Evolutionary conservation across 768 basidiomycete species (phyloP).

Genomic region (Russula abietina): DNA sequence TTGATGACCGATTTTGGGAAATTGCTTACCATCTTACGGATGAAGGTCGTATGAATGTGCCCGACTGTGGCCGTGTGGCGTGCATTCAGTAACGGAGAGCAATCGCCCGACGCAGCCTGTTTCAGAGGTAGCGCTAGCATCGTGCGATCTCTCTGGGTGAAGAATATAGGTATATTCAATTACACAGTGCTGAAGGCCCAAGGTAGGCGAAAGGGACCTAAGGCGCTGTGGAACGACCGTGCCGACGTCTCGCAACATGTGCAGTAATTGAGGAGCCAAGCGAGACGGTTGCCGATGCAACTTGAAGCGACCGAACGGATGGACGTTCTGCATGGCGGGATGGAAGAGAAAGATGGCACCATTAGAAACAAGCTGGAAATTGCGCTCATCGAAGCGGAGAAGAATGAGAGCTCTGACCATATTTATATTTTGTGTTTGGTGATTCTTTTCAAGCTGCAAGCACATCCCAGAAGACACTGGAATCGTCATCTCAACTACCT

Average conservation of each 20-base stretch:
- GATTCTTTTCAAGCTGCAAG: too few species aligned
- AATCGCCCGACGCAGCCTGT: background rate
- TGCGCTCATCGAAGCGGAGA: background rate
- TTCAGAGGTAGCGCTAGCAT: background rate
- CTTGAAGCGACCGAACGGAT: background rate
- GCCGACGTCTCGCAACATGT: background rate
- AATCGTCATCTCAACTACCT: too few species aligned
- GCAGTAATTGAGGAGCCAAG: slow-evolving; percentile 13
- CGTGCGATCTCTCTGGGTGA: background rate
- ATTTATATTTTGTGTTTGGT: too few species aligned
- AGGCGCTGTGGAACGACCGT: slow-evolving; percentile 10
- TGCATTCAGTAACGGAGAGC: background rate
- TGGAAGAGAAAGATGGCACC: background rate
- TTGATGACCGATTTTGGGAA: too few species aligned
- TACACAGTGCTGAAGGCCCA: background rate
- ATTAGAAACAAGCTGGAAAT: background rate
- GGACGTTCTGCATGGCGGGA: background rate
- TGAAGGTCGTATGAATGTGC: background rate
- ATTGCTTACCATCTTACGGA: slow-evolving; percentile 10
- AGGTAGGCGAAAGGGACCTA: slow-evolving; percentile 4
- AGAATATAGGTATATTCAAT: slow-evolving; percentile 19
- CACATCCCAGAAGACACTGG: too few species aligned
- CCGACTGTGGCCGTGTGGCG: background rate
- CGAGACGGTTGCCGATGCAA: background rate
- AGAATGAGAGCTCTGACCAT: too few species aligned